Evolutionary conservation across 257 asterid genomes (phyloP), one percentile per base, ranked within the genome.

Genomic region (Scutellaria minor): DNA sequence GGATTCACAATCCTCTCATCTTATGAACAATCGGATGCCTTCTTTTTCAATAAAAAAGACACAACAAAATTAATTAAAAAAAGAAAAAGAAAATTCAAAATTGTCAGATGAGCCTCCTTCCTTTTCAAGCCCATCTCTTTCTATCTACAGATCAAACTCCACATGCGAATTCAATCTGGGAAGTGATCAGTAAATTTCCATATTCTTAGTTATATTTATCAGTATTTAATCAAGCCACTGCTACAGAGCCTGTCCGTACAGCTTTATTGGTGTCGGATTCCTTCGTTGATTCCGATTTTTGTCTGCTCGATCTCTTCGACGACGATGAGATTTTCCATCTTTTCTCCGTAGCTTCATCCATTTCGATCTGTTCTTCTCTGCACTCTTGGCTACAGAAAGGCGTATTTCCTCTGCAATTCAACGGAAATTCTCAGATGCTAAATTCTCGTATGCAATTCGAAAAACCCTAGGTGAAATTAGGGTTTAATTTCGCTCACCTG

Each of bases 371-470:
- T 48, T 94, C 96, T 62, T 94, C 94, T 68, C 98, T 82, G 85
- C 98, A 94, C 77, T 92, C 97, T 41, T 86, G 83, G 89, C 97
- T 92, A 66, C 97, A 92, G 78, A 89, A 92, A 22, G 97, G 97
- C 1, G 96, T 89, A 59, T 91, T 73, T 72, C 98, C 98, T 85
- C 98, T 93, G 97, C 83, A 81, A 71, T 6, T 54, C n/a, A 22
- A 2, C 37, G 3, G n/a, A 5, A 42, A 9, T 31, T 2, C 37
- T 31, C 37, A 31, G 5, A 31, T 31, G 37, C 37, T 31, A 31
- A 31, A 31, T 31, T 31, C 4, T 31, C 37, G 37, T 31, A 31
- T 4, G 37, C 5, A 31, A 31, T 31, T 31, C 37, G 3, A 9
- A 9, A 24, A 24, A 24, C 2, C 27, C 2, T 24, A 45, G 50